Conservation (phyloP, 306 rosid species). For the Quercus rubra region DNA sequence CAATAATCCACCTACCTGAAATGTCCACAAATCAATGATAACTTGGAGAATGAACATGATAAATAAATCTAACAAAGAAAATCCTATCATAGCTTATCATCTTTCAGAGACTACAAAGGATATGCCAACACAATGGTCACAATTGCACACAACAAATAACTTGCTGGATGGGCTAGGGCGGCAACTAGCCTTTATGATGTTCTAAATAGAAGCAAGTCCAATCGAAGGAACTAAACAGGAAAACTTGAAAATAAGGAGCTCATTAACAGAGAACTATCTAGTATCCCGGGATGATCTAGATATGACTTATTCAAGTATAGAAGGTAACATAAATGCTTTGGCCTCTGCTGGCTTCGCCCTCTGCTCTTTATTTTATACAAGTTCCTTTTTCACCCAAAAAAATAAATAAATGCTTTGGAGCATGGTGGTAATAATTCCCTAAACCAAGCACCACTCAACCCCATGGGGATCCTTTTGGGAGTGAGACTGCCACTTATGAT, state of each 20-base stretch:
- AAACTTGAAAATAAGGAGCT: background rate
- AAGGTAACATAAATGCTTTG: background rate
- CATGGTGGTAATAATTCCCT: background rate
- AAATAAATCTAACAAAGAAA: background rate
- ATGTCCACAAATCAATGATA: background rate
- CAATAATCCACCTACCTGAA: conserved; percentile 65
- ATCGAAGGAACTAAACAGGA: background rate
- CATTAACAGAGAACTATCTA: background rate
- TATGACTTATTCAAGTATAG: background rate
- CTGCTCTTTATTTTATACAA: no score
- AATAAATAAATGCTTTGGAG: background rate
- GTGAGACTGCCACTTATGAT: no score
- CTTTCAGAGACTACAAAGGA: background rate
- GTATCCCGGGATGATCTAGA: no score
- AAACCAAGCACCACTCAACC: background rate
- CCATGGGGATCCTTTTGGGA: no score
- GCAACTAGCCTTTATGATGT: background rate
- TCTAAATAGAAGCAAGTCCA: background rate
- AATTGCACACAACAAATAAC: background rate
- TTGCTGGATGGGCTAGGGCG: background rate
- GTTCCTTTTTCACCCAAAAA: no score
- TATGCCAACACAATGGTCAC: background rate
- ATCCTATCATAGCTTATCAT: background rate
- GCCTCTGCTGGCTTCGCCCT: no score
- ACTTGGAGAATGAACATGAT: background rate